phyloP scores from a whole-genome alignment of 106 monocot species.

The Chionographis japonica region DNA sequence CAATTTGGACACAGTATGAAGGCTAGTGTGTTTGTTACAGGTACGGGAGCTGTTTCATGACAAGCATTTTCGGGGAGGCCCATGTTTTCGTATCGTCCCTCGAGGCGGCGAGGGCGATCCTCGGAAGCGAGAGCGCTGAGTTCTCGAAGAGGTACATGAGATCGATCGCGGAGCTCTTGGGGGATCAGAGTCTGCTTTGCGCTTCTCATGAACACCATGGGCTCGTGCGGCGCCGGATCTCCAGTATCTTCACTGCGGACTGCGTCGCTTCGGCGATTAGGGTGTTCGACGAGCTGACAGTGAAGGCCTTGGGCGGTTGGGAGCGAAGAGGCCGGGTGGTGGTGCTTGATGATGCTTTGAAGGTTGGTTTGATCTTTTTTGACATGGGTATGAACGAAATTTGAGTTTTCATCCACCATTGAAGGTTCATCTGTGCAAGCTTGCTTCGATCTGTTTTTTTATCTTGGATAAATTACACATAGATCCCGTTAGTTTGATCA shows the following conservation, averaged over 20 bases:
- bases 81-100: conserved; percentile 61
- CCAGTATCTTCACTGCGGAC: conserved; percentile 38
- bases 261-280: conserved; percentile 28
- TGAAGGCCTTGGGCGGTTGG: conserved; percentile 35
- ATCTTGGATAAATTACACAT: no score
- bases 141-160: conserved; percentile 62
- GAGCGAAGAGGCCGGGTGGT: conserved; percentile 20
- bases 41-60: conserved; percentile 70
- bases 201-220: conserved; percentile 48
- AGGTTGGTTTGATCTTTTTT: conserved; percentile 17
- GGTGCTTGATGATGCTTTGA: conserved; percentile 56
- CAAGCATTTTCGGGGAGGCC: conserved; percentile 51
- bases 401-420: no score
- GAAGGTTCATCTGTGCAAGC: no score
- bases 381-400: no score
- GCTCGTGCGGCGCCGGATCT: conserved; percentile 33
- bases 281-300: conserved; percentile 45
- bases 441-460: no score
- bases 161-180: conserved; percentile 57
- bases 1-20: not conserved
- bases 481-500: no score
- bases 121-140: conserved; percentile 30
- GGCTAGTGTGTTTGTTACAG: conserved; percentile 10
- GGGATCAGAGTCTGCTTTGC: conserved; percentile 69
- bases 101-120: conserved; percentile 31